Percentiles rank a stretch among this genome's conserved stretches.
Evolutionary conservation across 306 rosid species (phyloP).

Genomic region (Herpetospermum pedunculosum): DNA sequence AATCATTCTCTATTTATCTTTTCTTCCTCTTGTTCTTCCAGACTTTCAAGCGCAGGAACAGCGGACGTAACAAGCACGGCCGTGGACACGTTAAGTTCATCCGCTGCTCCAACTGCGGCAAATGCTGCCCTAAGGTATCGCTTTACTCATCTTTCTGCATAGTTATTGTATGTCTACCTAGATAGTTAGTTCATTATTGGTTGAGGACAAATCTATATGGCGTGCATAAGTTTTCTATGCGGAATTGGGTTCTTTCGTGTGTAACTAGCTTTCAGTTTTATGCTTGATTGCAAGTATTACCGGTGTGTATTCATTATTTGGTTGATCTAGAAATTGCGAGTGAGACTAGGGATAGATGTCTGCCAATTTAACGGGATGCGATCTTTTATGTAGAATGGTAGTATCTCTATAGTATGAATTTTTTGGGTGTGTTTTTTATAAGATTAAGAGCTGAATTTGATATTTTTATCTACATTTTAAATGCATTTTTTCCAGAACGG

Average conservation of each 20-base stretch:
- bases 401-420: no score
- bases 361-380: background rate
- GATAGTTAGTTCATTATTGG: background rate
- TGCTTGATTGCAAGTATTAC: background rate
- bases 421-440: background rate
- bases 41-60: conserved; percentile 95
- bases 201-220: background rate
- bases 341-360: background rate
- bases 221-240: background rate
- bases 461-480: background rate
- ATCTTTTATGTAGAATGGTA: background rate
- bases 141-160: background rate
- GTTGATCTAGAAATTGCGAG: background rate
- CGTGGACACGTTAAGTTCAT: conserved; percentile 91
- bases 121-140: conserved; percentile 83
- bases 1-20: background rate
- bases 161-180: background rate
- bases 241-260: background rate
- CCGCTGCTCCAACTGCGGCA: conserved; percentile 88
- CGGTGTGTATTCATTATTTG: background rate
- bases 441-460: background rate
- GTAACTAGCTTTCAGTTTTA: background rate
- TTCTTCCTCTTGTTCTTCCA: conserved; percentile 7
- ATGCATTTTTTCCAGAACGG: background rate
- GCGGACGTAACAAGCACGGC: conserved; percentile 93